These are phyloP conservation scores for Mrakiaceae sp. DNA, from an alignment of 1,284 basidiomycete genomes.

Conservation along the genomic window DNA sequence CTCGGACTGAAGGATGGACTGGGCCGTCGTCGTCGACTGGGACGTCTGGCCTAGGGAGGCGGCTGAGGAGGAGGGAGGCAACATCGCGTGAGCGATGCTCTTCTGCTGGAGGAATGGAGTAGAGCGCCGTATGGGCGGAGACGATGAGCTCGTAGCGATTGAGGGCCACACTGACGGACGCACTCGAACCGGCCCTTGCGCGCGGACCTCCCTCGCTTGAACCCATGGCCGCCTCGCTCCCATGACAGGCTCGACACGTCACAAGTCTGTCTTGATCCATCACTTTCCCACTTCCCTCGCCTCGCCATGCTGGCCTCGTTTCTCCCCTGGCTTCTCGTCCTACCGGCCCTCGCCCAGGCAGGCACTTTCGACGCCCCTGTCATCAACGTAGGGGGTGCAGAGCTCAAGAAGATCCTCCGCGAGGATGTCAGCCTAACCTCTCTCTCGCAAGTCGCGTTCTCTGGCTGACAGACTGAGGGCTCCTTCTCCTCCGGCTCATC, in stretches of 20 bases:
- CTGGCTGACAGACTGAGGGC: not conserved
- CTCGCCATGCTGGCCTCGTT: not conserved
- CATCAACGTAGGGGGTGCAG: not conserved
- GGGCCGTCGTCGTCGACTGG: too few species aligned
- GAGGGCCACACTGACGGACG: not conserved
- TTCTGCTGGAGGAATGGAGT: not conserved
- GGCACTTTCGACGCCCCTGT: slow-evolving; percentile 13
- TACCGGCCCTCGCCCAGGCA: slow-evolving; percentile 1
- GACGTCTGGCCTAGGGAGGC: too few species aligned
- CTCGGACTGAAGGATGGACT: too few species aligned
- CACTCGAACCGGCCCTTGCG: not conserved
- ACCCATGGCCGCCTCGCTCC: not conserved
- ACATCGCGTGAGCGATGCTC: not conserved
- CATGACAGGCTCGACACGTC: too few species aligned
- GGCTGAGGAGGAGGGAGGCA: not conserved
- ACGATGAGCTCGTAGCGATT: not conserved
- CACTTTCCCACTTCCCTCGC: not conserved
- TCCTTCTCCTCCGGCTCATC: not conserved
- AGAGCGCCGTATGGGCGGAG: not conserved
- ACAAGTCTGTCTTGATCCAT: too few species aligned
- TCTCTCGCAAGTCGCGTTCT: not conserved
- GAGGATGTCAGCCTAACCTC: slow-evolving; percentile 7
- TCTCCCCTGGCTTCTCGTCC: not conserved
- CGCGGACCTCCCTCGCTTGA: not conserved
- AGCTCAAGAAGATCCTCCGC: slow-evolving; percentile 8